These are phyloP conservation scores for Cercospora zeina DNA, from an alignment of 2,329 filamentous ascomycete species.

Conservation along the genomic window DNA sequence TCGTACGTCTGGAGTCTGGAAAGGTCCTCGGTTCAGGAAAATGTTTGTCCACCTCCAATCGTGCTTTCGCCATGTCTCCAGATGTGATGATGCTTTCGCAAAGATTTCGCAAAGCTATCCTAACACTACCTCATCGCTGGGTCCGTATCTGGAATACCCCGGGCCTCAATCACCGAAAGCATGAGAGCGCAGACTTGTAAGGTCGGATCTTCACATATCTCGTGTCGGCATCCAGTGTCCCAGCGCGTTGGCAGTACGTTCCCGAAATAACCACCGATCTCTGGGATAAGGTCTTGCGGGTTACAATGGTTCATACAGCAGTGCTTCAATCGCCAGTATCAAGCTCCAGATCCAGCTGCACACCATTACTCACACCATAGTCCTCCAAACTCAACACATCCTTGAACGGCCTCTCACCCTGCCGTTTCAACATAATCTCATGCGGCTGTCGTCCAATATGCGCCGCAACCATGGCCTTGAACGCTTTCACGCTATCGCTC, in stretches of 20 bases:
- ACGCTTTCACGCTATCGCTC: slow-evolving; percentile 77
- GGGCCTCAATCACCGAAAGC: not conserved
- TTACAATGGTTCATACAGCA: not conserved
- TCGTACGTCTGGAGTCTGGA: not conserved
- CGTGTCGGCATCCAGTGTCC: too few relatives aligned
- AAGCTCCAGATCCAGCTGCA: slow-evolving; percentile 57
- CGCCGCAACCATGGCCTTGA: slow-evolving; percentile 89
- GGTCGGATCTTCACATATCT: too few relatives aligned
- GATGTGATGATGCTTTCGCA: not conserved
- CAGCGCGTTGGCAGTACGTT: too few relatives aligned
- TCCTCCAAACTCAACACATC: slow-evolving; percentile 84
- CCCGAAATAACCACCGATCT: too few relatives aligned
- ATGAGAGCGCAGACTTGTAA: too few relatives aligned
- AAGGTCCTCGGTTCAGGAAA: not conserved
- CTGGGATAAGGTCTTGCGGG: not conserved
- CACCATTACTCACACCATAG: slow-evolving; percentile 91
- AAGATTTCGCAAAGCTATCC: not conserved
- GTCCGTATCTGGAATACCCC: not conserved
- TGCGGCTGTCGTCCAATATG: slow-evolving; percentile 85
- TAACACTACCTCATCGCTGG: too few relatives aligned
- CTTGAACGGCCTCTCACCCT: slow-evolving; percentile 92
- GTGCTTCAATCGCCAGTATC: slow-evolving; percentile 43
- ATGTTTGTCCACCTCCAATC: not conserved
- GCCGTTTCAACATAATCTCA: slow-evolving; percentile 87
- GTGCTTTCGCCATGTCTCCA: not conserved